Evolutionary conservation across 2,329 filamentous ascomycete genomes (phyloP), one percentile per base, ranked within the genome.

Genomic region (Alternaria rosae): DNA sequence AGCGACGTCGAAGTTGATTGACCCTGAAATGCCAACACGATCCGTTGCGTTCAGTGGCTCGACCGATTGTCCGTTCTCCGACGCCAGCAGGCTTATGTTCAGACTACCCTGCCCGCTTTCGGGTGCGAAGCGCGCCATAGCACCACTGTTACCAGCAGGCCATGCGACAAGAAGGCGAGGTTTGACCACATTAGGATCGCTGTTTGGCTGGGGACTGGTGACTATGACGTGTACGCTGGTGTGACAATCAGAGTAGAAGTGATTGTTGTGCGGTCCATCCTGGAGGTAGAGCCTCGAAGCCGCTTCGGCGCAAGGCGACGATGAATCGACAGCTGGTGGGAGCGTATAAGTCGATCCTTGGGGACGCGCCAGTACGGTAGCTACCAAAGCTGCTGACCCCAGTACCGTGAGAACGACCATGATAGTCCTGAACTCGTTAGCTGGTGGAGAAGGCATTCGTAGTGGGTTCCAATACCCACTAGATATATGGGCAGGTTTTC

Each of bases 171-270:
- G 80, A 21, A 91, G 75, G n/a, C 88, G 81, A 9, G 88, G 87
- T 0, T 83, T 81, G 61, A 89, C 86, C 32, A 87, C 78, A 1
- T 79, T 82, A 1, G 88, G 76, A 66, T 89, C 82, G 58, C 84
- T 88, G 15, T 83, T 80, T 2, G 81, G 69, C 0, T 84, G 74
- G 13, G 88, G 88, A 61, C 82, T 88, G 0, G 87, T 90, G 0
- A 90, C 78, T 0, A 91, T 84, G 0, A 88, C 86, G 66, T 90
- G 88, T 6, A 83, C 82, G 32, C 85, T 83, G 2, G 84, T 82
- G 64, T 88, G 82, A 73, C 87, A 90, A 70, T 90, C 88, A 0
- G 87, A 89, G 66, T 88, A 87, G 77, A 91, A 89, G 76, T 87
- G 89, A 69, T 90, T 89, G 41, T 87, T 81, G 62, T 89, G 89